Evolutionary conservation across 352 stramenopile genomes (phyloP), one percentile per base, ranked within the genome.

Genomic region (Phytophthora pistaciae): DNA sequence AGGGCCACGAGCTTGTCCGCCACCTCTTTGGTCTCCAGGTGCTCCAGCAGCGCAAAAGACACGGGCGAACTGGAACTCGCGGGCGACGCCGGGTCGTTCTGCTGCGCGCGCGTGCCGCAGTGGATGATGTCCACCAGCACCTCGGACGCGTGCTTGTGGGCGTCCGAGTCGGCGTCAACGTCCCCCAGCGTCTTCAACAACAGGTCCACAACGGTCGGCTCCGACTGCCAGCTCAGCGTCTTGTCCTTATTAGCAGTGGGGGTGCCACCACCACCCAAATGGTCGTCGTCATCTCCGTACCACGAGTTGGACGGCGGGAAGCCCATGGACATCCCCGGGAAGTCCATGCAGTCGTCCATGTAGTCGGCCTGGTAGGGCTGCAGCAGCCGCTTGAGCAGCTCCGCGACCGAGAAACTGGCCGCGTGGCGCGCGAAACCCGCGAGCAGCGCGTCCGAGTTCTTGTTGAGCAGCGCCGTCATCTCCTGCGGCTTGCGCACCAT

Each of bases 401-500:
- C 88, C 2, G 90, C 77, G 49, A 96, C 77, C 18, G 88, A 95
- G 70, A 93, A 96, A 68, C 83, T 94, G 31, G 90, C 78, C 10
- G 80, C 59, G 60, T 96, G 90, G 5, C 66, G 67, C 3, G 91
- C 74, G 56, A 96, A 96, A 7, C 76, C 85, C 14, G 84, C 63
- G 3, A 96, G 68, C 57, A 96, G 68, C 70, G 82, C 76, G 48
- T 91, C 86, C 64, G 85, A 81, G 79, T 95, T 86, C 64, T 93
- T 94, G 78, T 96, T 96, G 54, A 96, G 82, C 27, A 93, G 60
- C 59, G 73, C 69, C 46, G 89, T 96, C 87, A 96, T 95, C 65
- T 95, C 87, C 60, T 94, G 83, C 38, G 89, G 87, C 73, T 95
- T 95, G 67, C 89, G 87, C 56, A 95, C 87, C 89, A 96, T 96